Conservation (phyloP, 257 asterid genomes). For the Solanum dulcamara region DNA sequence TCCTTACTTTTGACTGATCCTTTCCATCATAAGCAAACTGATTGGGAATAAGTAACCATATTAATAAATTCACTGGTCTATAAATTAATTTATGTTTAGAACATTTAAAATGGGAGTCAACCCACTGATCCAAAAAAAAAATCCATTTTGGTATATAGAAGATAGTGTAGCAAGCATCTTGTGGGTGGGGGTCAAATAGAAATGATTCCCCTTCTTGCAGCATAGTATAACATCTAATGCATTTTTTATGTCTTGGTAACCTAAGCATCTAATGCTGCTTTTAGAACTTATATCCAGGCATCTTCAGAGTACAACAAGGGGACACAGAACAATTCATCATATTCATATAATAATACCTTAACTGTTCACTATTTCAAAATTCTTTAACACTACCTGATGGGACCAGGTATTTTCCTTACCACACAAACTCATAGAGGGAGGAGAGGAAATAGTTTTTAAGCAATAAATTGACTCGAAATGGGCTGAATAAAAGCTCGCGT, state of each 20-base stretch:
- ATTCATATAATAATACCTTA: neutral
- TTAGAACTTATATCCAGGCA: neutral
- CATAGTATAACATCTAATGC: neutral
- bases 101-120: slow-evolving; percentile 1
- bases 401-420: neutral
- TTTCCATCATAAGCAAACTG: neutral
- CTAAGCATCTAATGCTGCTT: neutral
- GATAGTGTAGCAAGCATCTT: neutral
- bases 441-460: neutral
- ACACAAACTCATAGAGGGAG: neutral
- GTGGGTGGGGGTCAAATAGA: neutral
- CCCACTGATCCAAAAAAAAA: neutral
- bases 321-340: slow-evolving; percentile 1
- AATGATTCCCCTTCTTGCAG: neutral
- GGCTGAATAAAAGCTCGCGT: neutral
- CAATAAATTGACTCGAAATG: neutral
- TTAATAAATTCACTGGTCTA: neutral
- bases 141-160: neutral
- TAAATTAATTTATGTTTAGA: neutral
- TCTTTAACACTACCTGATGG: neutral
- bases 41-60: neutral
- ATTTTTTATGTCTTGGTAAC: neutral
- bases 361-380: neutral
- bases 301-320: neutral
- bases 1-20: neutral